phyloP scores from a whole-genome alignment of 83 land plant genomes.

The Isoetes engelmannii region DNA sequence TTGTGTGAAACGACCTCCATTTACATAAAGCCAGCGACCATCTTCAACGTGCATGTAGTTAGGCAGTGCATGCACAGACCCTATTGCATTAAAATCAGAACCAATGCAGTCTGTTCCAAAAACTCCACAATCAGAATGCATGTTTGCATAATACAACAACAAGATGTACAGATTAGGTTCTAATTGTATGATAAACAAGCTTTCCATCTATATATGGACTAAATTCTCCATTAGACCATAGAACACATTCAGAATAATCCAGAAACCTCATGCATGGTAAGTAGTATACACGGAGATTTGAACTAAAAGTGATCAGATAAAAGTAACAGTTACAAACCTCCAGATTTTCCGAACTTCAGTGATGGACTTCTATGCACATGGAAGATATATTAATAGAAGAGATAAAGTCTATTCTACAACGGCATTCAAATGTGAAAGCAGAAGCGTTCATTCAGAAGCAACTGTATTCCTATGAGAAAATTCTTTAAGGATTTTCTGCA shows the following conservation, averaged over 20 bases:
- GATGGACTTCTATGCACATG: conserved; percentile 78
- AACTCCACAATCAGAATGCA: too few species aligned
- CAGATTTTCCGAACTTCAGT: conserved; percentile 50
- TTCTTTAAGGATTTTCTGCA: conserved; percentile 69
- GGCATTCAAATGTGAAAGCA: conserved; percentile 62
- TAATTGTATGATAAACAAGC: too few species aligned
- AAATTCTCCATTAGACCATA: too few species aligned
- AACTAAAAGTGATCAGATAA: not conserved
- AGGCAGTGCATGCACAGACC: too few species aligned
- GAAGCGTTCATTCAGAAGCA: conserved; percentile 50
- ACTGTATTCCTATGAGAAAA: conserved; percentile 37
- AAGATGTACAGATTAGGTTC: too few species aligned
- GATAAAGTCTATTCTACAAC: conserved; percentile 76
- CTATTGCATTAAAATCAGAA: too few species aligned
- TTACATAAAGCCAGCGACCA: too few species aligned
- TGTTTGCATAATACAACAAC: too few species aligned
- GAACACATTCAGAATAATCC: not conserved
- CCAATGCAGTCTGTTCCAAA: too few species aligned
- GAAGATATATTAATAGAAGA: conserved; percentile 86
- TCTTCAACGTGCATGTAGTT: too few species aligned
- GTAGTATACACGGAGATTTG: not conserved
- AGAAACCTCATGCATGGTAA: not conserved
- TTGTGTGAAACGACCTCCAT: too few species aligned
- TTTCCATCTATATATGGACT: too few species aligned
- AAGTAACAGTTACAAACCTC: conserved; percentile 40